Base-by-base conservation (phyloP, 2,329 filamentous ascomycete species). In the Pseudonectria buxi region DNA sequence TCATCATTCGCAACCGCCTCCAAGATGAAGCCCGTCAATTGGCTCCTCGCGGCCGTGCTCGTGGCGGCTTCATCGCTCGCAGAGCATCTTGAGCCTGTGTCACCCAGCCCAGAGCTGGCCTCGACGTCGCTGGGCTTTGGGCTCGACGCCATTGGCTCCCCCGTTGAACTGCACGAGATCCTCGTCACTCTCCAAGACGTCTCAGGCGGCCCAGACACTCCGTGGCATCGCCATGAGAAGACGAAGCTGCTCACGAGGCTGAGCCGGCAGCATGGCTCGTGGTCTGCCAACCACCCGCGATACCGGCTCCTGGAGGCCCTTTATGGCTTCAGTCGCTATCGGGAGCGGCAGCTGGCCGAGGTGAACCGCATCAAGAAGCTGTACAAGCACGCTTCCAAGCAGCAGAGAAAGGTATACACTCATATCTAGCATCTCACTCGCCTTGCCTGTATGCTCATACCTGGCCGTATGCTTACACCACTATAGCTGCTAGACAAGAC, bases 401-500 rank as follows among this genome's bases (percentile, higher is more conserved):
- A 52, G 5, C 65, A 69, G 28, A 59, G 57, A 26, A 44, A 44
- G 26, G 51, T 57, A 35, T 4, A 46, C 10, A 2, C n/a, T n/a
- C n/a, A 26, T 3, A 5, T 7, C 13, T 6, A 14, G 5, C 14
- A n/a, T 12, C 14, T 15, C 3, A n/a, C 29, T 28, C 15, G 13
- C 22, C 9, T 31, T 32, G 38, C 11, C 30, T 26, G 7, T 38
- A 12, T 28, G 12, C 0, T 26, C 7, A 13, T 16, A 9, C 13
- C 1, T 3, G 3, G n/a, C n/a, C n/a, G n/a, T n/a, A n/a, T n/a
- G n/a, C n/a, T n/a, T n/a, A n/a, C n/a, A n/a, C n/a, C n/a, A n/a
- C n/a, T n/a, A 2, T 26, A 71, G 65, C 15, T 72, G 3, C 66
- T 82, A 2, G 74, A 79, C 42, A 68, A 71, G n/a, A 58, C 68